phyloP scores from a whole-genome alignment of 495 filamentous ascomycete species.

The Xylaria telfairii region DNA sequence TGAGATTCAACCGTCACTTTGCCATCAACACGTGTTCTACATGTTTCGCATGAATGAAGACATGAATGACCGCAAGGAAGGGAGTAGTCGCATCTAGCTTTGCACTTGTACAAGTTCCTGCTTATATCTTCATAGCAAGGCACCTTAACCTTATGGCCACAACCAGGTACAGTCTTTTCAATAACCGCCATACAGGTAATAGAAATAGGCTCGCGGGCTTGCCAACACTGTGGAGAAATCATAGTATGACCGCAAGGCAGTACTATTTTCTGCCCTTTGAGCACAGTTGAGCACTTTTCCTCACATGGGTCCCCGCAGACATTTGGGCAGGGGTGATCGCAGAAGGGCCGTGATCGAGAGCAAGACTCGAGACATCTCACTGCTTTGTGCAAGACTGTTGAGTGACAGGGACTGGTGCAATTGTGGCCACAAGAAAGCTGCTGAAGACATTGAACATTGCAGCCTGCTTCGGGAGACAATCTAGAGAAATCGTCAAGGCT shows the following conservation, averaged over 20 bases:
- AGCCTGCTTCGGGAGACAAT: conserved; percentile 70
- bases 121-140: conserved; percentile 1
- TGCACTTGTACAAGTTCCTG: neutral
- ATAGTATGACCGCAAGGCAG: neutral
- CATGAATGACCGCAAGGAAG: conserved; percentile 6
- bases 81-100: neutral
- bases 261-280: conserved; percentile 29
- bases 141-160: neutral
- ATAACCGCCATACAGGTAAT: neutral
- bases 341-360: conserved; percentile 51
- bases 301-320: conserved; percentile 63
- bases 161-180: conserved; percentile 1
- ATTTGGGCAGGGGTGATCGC: conserved; percentile 62
- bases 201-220: neutral
- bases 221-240: conserved; percentile 4
- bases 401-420: conserved; percentile 70
- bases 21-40: neutral
- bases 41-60: neutral
- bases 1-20: conserved; percentile 5
- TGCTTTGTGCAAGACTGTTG: conserved; percentile 61
- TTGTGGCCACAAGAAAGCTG: conserved; percentile 68
- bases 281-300: conserved; percentile 49
- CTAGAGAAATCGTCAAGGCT: conserved; percentile 61
- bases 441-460: conserved; percentile 56
- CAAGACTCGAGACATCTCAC: conserved; percentile 64